Evolutionary conservation across 192 early-diverging fungal genomes (phyloP).

Genomic region (Mortierella hygrophila): DNA sequence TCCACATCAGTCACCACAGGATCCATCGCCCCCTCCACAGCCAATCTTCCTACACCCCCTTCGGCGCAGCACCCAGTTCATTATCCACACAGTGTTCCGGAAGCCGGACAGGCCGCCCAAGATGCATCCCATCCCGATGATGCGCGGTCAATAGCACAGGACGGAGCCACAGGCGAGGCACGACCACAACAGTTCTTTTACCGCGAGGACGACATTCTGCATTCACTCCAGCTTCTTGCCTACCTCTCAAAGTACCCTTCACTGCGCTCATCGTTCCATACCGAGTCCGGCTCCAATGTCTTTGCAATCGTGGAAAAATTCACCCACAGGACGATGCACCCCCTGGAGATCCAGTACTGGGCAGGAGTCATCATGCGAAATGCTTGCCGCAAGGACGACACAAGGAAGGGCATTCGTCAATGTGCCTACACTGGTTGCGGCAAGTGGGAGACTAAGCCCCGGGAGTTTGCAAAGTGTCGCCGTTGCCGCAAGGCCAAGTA

Average conservation of each 20-base stretch:
- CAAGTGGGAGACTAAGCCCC: constrained; percentile 78
- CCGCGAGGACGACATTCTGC: constrained; percentile 85
- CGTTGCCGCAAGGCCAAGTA: constrained; percentile 90
- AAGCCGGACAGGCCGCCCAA: constrained; percentile 13
- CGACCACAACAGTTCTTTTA: constrained; percentile 65
- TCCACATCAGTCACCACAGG: constrained; percentile 6
- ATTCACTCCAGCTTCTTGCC: constrained; percentile 87
- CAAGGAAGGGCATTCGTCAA: constrained; percentile 76
- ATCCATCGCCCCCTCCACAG: constrained; percentile 28
- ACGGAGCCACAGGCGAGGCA: constrained; percentile 15
- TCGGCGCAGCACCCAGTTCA: constrained; percentile 16
- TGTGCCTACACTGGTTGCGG: constrained; percentile 86
- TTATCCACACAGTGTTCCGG: constrained; percentile 23
- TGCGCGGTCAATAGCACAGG: constrained; percentile 36
- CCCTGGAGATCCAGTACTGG: constrained; percentile 79
- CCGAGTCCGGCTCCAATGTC: constrained; percentile 69
- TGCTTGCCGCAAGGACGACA: constrained; percentile 82
- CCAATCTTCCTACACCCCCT: constrained; percentile 20
- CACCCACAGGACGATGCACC: constrained; percentile 71
- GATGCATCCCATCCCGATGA: constrained; percentile 30
- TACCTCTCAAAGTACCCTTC: constrained; percentile 92
- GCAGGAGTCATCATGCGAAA: constrained; percentile 85
- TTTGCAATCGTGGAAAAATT: constrained; percentile 85
- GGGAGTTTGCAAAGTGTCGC: constrained; percentile 90
- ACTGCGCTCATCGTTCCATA: constrained; percentile 74